Base-by-base conservation (phyloP, 2,329 filamentous ascomycete genomes). In the Colletotrichum tanaceti region DNA sequence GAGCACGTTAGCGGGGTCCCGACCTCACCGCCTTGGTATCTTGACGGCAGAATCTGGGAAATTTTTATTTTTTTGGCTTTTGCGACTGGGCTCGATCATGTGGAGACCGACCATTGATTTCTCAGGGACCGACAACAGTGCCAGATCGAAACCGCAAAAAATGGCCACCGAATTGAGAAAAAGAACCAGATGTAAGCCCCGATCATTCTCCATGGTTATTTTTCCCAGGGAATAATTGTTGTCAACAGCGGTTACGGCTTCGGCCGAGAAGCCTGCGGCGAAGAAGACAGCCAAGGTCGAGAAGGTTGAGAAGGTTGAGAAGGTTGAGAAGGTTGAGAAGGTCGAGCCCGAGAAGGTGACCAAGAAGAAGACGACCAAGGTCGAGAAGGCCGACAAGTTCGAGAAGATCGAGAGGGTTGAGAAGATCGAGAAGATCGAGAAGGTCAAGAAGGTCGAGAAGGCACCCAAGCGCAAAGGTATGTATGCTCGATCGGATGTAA, bases 121-220 rank as follows among this genome's bases (percentile, higher is more conserved):
- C 47, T 53, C 61, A 63, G 47, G 57, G 63, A 55, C 49, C 53
- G 58, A 64, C 62, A 49, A 35, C 39, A 69, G 43, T 43, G 28
- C 50, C 47, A 28, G 39, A 65, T 49, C 65, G 55, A 60, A 67
- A 64, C 20, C 53, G 38, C 46, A 53, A 58, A 72, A 70, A 75
- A 85, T 85, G 83, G 81, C 83, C 43, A 81, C 81, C 71, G 80
- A 83, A 77, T 75, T 84, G 57, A 81, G 81, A 55, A 74, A 75
- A 65, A 82, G 75, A 58, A 77, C 75, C 44, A 79, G 77, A 65
- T 71, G 76, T 77, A 70, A 58, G 65, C 50, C 60, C 3, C 4
- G 1, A 1, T 35, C 14, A 18, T 44, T n/a, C 1, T 35, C 1
- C 7, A 11, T 6, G 10, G 20, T 4, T 46, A 4, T 1, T 5